Evolutionary conservation across 129 eudicot genomes (phyloP).

Genomic region (Ambrosia artemisiifolia): DNA sequence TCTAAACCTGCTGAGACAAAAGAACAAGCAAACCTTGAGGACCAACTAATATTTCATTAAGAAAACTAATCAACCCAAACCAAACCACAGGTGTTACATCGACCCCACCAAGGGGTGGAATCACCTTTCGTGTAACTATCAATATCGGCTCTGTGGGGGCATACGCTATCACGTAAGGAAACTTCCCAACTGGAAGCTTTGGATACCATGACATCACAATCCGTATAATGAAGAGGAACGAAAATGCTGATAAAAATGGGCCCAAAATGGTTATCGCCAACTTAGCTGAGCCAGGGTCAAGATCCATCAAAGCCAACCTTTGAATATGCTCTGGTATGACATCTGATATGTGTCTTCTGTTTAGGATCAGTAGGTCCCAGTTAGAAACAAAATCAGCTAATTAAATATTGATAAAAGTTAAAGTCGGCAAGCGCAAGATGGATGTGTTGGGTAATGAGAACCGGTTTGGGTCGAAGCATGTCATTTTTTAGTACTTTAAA

Average conservation of each 20-base stretch:
- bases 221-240: conserved; percentile 77
- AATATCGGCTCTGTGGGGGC: conserved; percentile 96
- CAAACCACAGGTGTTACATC: conserved; percentile 98
- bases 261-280: conserved; percentile 66
- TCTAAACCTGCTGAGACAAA: conserved; percentile 76
- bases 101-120: conserved; percentile 91
- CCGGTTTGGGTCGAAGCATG: background rate
- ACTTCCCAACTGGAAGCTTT: conserved; percentile 81
- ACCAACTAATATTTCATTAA: conserved; percentile 78
- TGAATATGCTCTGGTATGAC: conserved; percentile 33
- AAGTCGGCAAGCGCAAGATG: background rate
- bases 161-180: conserved; percentile 84
- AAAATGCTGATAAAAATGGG: conserved; percentile 85
- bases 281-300: conserved; percentile 94
- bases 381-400: background rate
- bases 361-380: conserved; percentile 1
- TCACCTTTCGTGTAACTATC: conserved; percentile 72
- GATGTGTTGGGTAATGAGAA: background rate
- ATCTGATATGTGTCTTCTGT: conserved; percentile 23
- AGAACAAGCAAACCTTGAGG: conserved; percentile 97
- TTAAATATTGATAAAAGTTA: background rate
- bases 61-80: conserved; percentile 90
- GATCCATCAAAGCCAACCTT: conserved; percentile 48
- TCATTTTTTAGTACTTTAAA: background rate
- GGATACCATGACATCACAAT: conserved; percentile 99